Percentiles rank a stretch among this genome's conserved stretches.
These are phyloP conservation scores for Suillus bovinus DNA, from an alignment of 768 basidiomycete species.

Conservation along the genomic window DNA sequence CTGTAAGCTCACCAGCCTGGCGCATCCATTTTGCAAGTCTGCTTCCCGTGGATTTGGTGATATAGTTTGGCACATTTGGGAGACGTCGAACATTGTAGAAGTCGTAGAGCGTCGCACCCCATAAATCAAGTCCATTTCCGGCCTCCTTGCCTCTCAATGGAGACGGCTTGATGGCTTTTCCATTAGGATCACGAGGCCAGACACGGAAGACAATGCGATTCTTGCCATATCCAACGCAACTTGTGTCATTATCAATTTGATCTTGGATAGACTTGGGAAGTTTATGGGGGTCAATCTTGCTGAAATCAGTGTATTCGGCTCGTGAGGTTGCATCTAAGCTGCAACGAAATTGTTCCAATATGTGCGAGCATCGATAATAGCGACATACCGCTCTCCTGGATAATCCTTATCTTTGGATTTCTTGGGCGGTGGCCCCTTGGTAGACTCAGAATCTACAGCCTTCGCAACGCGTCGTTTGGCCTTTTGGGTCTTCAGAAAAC, in stretches of 20 bases:
- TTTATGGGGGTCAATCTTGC: conserved; percentile 2
- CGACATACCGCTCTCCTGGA: neutral
- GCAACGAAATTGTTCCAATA: neutral
- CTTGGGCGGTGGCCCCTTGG: neutral
- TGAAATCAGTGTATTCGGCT: neutral
- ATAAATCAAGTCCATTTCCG: conserved; percentile 21
- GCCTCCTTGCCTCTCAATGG: conserved; percentile 18
- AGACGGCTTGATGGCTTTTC: conserved; percentile 8
- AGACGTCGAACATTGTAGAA: conserved; percentile 20
- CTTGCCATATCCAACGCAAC: neutral
- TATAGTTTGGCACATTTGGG: neutral
- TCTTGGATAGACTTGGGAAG: conserved; percentile 7
- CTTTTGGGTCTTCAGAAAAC: conserved; percentile 17
- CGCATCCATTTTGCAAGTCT: conserved; percentile 15
- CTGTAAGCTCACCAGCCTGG: conserved; percentile 18
- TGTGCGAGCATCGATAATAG: neutral
- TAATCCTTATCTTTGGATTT: neutral
- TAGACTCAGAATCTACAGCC: neutral
- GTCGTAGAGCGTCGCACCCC: conserved; percentile 32
- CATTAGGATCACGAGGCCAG: conserved; percentile 28
- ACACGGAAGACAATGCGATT: conserved; percentile 23
- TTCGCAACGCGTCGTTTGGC: conserved; percentile 16
- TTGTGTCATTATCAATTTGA: neutral
- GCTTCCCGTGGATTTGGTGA: conserved; percentile 22
- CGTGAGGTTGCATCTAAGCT: neutral